A percentile compares a stretch with the other conserved stretches of the same genome.
These are phyloP conservation scores for Toxicodendron radicans DNA, from an alignment of 345 rosid species.

Conservation along the genomic window DNA sequence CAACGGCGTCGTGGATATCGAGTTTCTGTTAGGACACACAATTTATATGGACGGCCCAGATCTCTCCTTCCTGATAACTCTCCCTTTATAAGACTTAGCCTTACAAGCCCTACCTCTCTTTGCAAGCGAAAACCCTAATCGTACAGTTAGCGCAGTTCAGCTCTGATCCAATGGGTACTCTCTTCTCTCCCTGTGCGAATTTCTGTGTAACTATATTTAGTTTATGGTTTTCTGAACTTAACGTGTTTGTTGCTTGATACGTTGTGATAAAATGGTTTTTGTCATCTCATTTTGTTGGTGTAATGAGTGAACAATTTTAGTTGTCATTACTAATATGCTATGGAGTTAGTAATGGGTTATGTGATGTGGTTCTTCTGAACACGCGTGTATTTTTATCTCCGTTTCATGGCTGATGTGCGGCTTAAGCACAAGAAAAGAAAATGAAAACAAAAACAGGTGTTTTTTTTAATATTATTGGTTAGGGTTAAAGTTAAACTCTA, in stretches of 20 bases:
- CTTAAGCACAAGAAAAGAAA: neutral
- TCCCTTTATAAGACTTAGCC: neutral
- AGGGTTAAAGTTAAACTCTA: no score
- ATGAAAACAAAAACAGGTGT: neutral
- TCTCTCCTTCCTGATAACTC: neutral
- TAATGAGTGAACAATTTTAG: neutral
- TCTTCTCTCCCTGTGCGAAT: neutral
- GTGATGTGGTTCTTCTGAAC: neutral
- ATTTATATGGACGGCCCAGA: constrained; percentile 24
- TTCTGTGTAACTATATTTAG: neutral
- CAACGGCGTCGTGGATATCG: neutral
- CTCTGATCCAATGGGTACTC: constrained; percentile 17
- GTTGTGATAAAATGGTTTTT: neutral
- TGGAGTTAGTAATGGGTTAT: neutral
- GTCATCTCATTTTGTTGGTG: neutral
- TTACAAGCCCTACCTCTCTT: neutral
- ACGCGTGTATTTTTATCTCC: neutral
- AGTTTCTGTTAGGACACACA: neutral
- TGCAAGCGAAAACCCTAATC: constrained; percentile 4
- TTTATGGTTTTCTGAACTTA: neutral
- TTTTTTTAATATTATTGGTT: neutral
- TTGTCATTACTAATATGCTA: neutral
- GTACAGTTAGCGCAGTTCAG: neutral
- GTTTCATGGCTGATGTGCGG: neutral
- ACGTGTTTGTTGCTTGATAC: neutral